Percentiles rank a stretch among this genome's conserved stretches.
These are phyloP conservation scores for Xylaria flabelliformis DNA, from an alignment of 495 filamentous ascomycete genomes.

Conservation along the genomic window DNA sequence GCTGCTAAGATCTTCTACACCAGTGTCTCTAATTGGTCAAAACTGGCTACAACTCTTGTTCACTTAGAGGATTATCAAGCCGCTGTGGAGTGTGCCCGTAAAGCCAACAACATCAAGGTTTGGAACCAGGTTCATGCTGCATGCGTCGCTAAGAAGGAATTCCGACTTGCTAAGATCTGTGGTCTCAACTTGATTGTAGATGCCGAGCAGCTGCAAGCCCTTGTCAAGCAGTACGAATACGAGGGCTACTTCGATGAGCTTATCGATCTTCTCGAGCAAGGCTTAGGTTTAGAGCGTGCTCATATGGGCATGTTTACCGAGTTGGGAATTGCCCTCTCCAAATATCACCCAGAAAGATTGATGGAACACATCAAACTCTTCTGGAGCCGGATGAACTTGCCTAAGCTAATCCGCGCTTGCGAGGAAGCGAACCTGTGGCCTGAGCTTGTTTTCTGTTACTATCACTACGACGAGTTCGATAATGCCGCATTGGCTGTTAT, in stretches of 20 bases:
- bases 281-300: constrained; percentile 86
- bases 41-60: constrained; percentile 95
- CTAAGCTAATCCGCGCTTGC: constrained; percentile 94
- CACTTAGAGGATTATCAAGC: constrained; percentile 97
- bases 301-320: constrained; percentile 95
- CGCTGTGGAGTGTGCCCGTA: constrained; percentile 96
- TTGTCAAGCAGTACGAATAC: constrained; percentile 95
- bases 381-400: constrained; percentile 98
- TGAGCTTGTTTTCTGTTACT: constrained; percentile 97
- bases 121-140: constrained; percentile 99
- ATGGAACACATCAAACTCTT: constrained; percentile 99
- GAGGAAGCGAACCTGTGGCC: constrained; percentile 98
- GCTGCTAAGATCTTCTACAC: constrained; percentile 99
- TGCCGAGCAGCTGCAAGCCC: constrained; percentile 90
- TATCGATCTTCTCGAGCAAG: constrained; percentile 91
- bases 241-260: constrained; percentile 99
- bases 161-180: constrained; percentile 98
- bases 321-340: constrained; percentile 91
- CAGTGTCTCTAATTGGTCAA: constrained; percentile 99
- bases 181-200: constrained; percentile 98
- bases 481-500: constrained; percentile 99
- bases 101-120: constrained; percentile 99
- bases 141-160: constrained; percentile 98
- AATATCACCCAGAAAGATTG: constrained; percentile 93
- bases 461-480: constrained; percentile 99